Base-by-base conservation (phyloP, 2,329 filamentous ascomycete species). In the Phyllosticta citribraziliensis region DNA sequence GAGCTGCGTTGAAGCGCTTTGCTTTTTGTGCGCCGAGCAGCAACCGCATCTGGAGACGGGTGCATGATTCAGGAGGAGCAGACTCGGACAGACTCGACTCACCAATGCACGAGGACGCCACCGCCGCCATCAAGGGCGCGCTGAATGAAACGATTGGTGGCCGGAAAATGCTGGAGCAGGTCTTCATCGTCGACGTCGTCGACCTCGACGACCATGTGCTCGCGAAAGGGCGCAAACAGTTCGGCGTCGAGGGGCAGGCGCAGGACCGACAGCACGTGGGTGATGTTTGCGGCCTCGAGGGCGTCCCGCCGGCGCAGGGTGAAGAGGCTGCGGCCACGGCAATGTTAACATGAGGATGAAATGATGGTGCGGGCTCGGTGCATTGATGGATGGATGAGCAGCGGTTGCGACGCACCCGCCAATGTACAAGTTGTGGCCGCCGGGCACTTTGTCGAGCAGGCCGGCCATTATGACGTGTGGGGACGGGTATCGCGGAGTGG, bases 151-250 rank as follows among this genome's bases (percentile, higher is more conserved):
- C 80, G 81, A 67, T 94, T 89, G 61, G 88, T 88, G 58, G 79
- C 79, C 6, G 91, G 84, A 64, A 97, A 87, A 73, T 95, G 86
- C 64, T 88, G 83, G 19, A 97, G 77, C 57, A 97, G 75, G 74
- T 99, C 90, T 67, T 92, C 87, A 69, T 97, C 91, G 20, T 93
- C 89, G 57, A 92, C 84, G 77, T 99, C 94, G 73, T 97, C 89
- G 52, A 97, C 85, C 66, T 95, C 88, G 65, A 97, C 88, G 63
- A 85, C 81, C 67, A 90, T 80, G 72, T 95, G 91, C 33, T 40
- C 33, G 65, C 86, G 77, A 72, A 86, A 91, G 52, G 81, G 78
- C 65, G 82, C 79, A 69, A 84, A 86, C 51, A 81, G 79, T 63
- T 77, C 76, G 66, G 80, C 75, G 67, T 82, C 78, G 56, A 83